A percentile compares a stretch with the other conserved stretches of the same genome.
phyloP scores from a whole-genome alignment of 768 basidiomycete genomes.

The Mycena rebaudengoi region DNA sequence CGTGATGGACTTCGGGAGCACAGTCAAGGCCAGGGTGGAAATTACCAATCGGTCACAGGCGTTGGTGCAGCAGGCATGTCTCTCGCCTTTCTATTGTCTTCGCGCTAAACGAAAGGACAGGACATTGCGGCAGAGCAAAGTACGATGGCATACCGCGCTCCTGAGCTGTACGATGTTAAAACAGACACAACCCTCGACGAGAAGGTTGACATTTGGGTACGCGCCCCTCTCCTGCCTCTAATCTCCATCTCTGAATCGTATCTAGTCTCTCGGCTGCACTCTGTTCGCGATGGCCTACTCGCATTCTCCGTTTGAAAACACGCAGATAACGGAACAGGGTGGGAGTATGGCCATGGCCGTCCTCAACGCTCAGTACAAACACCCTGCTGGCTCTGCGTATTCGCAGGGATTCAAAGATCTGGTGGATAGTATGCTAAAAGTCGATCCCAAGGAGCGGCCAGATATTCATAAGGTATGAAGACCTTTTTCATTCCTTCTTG shows the following conservation, averaged over 20 bases:
- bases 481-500: conserved; percentile 22
- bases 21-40: conserved; percentile 83
- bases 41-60: conserved; percentile 89
- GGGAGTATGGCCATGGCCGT: conserved; percentile 99
- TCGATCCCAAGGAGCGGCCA: conserved; percentile 84
- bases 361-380: conserved; percentile 90
- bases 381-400: conserved; percentile 81
- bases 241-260: background rate
- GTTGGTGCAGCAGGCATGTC: conserved; percentile 80
- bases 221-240: conserved; percentile 30
- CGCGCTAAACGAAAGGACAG: too few relatives aligned
- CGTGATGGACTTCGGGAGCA: conserved; percentile 98
- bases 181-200: conserved; percentile 88
- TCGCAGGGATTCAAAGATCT: conserved; percentile 84
- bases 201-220: conserved; percentile 96
- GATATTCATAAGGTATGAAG: conserved; percentile 79
- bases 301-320: conserved; percentile 96
- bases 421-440: conserved; percentile 86
- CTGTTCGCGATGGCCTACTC: conserved; percentile 94
- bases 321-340: conserved; percentile 91
- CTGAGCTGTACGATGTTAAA: conserved; percentile 97
- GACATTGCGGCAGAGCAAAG: conserved; percentile 98
- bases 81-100: conserved; percentile 1
- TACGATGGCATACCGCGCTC: conserved; percentile 98
- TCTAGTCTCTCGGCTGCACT: conserved; percentile 93